Percentiles rank a stretch among this genome's conserved stretches.
Conservation (phyloP, 2,329 filamentous ascomycete species). For the Didymosphaeria variabile region DNA sequence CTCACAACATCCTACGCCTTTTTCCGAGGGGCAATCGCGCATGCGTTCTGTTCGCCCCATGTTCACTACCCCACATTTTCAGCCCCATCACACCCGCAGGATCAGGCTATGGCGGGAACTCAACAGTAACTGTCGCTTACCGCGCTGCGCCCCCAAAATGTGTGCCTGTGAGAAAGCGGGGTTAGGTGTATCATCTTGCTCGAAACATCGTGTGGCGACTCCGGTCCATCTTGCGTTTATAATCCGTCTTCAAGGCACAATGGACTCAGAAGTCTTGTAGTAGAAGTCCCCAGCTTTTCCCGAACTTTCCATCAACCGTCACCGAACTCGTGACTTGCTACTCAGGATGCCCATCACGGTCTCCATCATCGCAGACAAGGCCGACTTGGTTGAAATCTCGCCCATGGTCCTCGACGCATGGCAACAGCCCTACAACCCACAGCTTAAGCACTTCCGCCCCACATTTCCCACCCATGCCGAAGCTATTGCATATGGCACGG, state of each 20-base stretch:
- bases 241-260: not conserved
- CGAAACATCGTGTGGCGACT: not conserved
- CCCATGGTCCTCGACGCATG: constrained; percentile 33
- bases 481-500: constrained; percentile 19
- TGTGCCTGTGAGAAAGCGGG: not conserved
- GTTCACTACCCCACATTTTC: not conserved
- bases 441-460: constrained; percentile 38
- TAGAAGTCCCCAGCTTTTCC: too few species aligned
- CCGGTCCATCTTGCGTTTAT: not conserved
- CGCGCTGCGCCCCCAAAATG: not conserved
- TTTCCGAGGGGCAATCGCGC: not conserved
- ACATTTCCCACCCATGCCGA: constrained; percentile 24
- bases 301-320: not conserved
- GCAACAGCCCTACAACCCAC: constrained; percentile 33
- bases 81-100: not conserved
- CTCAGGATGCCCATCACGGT: constrained; percentile 24
- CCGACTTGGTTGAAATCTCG: constrained; percentile 25
- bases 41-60: not conserved
- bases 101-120: not conserved
- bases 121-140: not conserved
- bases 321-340: not conserved
- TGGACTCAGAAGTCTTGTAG: not conserved
- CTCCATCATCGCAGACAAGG: constrained; percentile 17
- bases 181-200: not conserved
- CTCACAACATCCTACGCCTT: not conserved